These are phyloP conservation scores for Cladosporium sp. DNA, from an alignment of 2,329 filamentous ascomycete species.

Conservation along the genomic window DNA sequence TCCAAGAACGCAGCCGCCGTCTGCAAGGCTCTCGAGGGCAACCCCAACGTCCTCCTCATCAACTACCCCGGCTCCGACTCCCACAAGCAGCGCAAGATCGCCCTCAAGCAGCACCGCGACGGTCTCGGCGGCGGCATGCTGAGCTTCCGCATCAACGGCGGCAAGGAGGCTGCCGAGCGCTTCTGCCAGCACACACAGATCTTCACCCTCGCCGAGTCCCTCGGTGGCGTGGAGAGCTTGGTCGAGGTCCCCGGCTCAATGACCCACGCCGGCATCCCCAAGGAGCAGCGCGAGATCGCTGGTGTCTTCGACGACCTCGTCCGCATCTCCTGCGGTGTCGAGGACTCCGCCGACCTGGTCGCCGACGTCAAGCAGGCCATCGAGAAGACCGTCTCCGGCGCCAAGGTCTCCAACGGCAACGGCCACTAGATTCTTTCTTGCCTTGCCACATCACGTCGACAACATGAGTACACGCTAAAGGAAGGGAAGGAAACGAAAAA, in stretches of 20 bases:
- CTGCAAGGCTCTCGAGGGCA: conserved; percentile 73
- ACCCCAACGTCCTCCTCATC: conserved; percentile 79
- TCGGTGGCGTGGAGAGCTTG: conserved; percentile 89
- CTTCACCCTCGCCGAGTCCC: conserved; percentile 88
- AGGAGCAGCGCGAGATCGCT: conserved; percentile 83
- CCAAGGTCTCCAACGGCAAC: conserved; percentile 48
- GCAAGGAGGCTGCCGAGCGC: conserved; percentile 78
- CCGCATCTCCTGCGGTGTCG: conserved; percentile 88
- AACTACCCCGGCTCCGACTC: conserved; percentile 93
- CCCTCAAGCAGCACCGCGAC: conserved; percentile 86
- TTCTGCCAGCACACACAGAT: conserved; percentile 90
- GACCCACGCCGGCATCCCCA: conserved; percentile 95
- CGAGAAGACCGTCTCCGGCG: conserved; percentile 66
- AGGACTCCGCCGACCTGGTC: conserved; percentile 72
- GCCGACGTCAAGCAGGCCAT: conserved; percentile 69
- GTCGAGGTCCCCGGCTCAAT: conserved; percentile 92
- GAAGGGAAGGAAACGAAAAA: not conserved
- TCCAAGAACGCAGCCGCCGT: conserved; percentile 77
- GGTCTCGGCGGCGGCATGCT: conserved; percentile 97
- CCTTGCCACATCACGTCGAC: not conserved
- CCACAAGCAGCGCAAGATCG: conserved; percentile 82
- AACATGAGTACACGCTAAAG: not conserved
- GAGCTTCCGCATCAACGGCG: conserved; percentile 89
- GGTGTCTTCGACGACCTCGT: conserved; percentile 96
- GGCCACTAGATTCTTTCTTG: conserved; percentile 13